These are phyloP conservation scores for Flueggea neowawraea DNA, from an alignment of 441 rosid genomes.

Conservation along the genomic window DNA sequence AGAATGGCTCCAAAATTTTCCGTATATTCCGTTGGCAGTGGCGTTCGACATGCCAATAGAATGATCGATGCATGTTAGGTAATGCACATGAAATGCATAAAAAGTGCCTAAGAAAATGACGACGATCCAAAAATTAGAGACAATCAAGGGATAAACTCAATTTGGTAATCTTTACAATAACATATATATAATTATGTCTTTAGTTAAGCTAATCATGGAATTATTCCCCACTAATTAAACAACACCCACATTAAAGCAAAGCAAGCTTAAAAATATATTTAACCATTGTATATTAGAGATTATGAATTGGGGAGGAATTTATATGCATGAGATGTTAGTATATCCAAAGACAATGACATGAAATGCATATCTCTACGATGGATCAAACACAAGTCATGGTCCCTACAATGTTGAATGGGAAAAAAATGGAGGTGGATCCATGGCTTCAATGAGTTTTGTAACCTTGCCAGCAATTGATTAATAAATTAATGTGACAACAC, in stretches of 20 bases:
- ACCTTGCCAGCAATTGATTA: no score
- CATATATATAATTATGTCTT: neutral
- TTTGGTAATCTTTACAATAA: neutral
- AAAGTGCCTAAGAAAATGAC: no score
- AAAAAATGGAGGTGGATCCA: no score
- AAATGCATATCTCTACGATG: constrained; percentile 23
- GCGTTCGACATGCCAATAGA: no score
- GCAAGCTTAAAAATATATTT: no score
- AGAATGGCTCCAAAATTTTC: no score
- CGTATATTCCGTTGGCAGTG: no score
- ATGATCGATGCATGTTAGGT: no score
- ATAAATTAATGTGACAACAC: no score
- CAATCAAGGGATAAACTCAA: constrained; percentile 17
- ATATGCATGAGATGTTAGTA: constrained; percentile 24
- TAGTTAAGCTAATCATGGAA: constrained; percentile 29
- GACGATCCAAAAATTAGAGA: neutral
- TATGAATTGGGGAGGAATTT: neutral
- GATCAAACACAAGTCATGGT: constrained; percentile 32
- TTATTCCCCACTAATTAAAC: constrained; percentile 24
- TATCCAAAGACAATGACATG: constrained; percentile 40
- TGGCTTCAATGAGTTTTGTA: no score
- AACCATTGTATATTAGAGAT: no score
- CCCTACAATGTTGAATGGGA: constrained; percentile 11
- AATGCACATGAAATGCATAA: no score
- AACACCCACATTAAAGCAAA: neutral